Base-by-base conservation (phyloP, 2,329 filamentous ascomycete species). In the Trichothecium roseum region DNA sequence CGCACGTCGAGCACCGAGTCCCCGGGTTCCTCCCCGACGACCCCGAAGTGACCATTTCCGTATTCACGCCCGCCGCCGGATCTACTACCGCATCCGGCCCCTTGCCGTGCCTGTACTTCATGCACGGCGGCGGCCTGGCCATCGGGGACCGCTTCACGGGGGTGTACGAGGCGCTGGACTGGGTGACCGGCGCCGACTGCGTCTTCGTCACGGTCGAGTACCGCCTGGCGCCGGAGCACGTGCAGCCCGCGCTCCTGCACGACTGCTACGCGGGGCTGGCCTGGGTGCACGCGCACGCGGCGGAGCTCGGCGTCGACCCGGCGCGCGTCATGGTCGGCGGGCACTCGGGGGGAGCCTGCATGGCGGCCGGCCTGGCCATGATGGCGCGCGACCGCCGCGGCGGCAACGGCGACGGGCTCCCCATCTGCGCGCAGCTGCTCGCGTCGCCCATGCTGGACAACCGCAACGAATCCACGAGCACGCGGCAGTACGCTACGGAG, bases 391-490 rank as follows among this genome's bases (percentile, higher is more conserved):
- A 63, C 39, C 40, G 46, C 16, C 34, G 43, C 28, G 30, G 60
- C 45, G n/a, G n/a, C n/a, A n/a, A n/a, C 10, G 20, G 10, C 20
- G 20, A 24, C 20, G 20, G 20, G 10, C 37, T 49, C 43, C 28
- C 42, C 57, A 37, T 56, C 47, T 28, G 60, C 56, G 47, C 44
- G 12, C 57, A 66, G 47, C 52, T 68, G 30, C 53, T 69, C 9
- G 49, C 63, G 31, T 62, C 62, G 33, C 64, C 62, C 4, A 69
- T 69, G 64, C 48, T 69, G 10, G 64, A 69, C 43, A 60, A 68
- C 40, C 47, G 55, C 32, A 56, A 51, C 29, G 49, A 52, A n/a
- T 47, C 40, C n/a, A 40, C 40, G 7, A 54, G 54, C 4, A 48
- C 50, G n/a, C 41, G 42, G 12, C 52, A 57, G 12, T 53, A 59